Evolutionary conservation across 345 rosid species (phyloP).

Genomic region (Populus ilicifolia): DNA sequence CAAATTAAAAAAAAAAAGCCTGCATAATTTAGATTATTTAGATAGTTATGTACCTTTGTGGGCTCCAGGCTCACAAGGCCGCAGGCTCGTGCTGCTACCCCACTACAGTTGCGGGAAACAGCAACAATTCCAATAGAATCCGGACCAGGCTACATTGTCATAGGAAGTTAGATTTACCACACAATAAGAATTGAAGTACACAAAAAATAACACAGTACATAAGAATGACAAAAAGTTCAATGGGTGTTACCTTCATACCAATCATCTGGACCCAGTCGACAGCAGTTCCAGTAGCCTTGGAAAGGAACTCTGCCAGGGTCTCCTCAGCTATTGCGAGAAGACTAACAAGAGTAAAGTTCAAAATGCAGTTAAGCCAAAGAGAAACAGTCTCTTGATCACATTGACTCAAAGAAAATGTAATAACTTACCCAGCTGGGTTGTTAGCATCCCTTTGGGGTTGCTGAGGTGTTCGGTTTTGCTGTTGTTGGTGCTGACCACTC

Average conservation of each 20-base stretch:
- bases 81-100: slow-evolving; percentile 99
- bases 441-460: slow-evolving; percentile 91
- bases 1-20: background rate
- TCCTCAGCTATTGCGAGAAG: slow-evolving; percentile 93
- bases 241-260: slow-evolving; percentile 88
- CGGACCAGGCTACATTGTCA: slow-evolving; percentile 88
- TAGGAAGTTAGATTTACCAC: background rate
- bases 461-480: slow-evolving; percentile 93
- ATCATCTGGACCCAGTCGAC: slow-evolving; percentile 99
- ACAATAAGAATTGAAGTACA: background rate
- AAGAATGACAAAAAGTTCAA: background rate
- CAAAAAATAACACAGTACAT: background rate
- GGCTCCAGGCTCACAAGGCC: slow-evolving; percentile 99
- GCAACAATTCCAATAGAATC: slow-evolving; percentile 99
- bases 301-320: slow-evolving; percentile 87
- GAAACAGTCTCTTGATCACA: background rate
- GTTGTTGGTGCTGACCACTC: slow-evolving; percentile 94
- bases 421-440: slow-evolving; percentile 92
- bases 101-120: slow-evolving; percentile 93
- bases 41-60: slow-evolving; percentile 54
- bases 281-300: slow-evolving; percentile 99
- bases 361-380: background rate
- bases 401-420: background rate
- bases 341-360: slow-evolving; percentile 27
- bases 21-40: background rate